Percentiles rank a stretch among this genome's conserved stretches.
phyloP scores from a whole-genome alignment of 2,329 filamentous ascomycete genomes.

The Paecilomyces sp. region DNA sequence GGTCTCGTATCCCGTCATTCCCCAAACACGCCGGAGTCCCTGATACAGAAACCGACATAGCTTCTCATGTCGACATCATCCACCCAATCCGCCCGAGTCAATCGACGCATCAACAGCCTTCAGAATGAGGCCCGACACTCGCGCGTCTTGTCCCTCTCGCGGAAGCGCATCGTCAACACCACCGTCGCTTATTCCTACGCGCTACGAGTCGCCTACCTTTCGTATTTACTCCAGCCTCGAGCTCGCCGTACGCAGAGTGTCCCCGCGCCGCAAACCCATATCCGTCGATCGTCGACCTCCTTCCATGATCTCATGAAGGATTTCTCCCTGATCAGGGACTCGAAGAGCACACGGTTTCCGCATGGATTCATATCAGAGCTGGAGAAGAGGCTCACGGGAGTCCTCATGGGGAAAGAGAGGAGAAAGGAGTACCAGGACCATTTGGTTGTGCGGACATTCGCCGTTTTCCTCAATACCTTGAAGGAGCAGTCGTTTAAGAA shows the following conservation, averaged over 20 bases:
- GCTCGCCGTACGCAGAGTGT: conserved; percentile 86
- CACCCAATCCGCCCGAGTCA: conserved; percentile 36
- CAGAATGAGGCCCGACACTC: conserved; percentile 36
- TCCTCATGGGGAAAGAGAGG: conserved; percentile 73
- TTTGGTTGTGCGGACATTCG: conserved; percentile 89
- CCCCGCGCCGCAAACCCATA: conserved; percentile 53
- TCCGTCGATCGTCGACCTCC: conserved; percentile 63
- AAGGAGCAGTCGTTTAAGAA: conserved; percentile 84
- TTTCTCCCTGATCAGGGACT: conserved; percentile 61
- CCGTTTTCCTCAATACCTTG: conserved; percentile 86
- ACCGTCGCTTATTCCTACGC: conserved; percentile 90
- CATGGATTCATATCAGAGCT: conserved; percentile 64
- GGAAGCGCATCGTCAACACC: conserved; percentile 38
- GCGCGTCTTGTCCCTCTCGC: conserved; percentile 35
- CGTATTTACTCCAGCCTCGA: conserved; percentile 87
- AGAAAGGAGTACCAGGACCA: conserved; percentile 85
- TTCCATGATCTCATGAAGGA: conserved; percentile 84
- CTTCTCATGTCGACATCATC: conserved; percentile 41
- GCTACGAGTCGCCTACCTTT: conserved; percentile 81
- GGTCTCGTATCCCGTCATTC: conserved; percentile 24
- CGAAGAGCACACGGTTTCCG: conserved; percentile 63
- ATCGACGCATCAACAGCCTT: conserved; percentile 40
- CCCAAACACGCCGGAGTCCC: conserved; percentile 15
- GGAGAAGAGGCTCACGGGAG: conserved; percentile 71
- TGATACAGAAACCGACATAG: conserved; percentile 13